Base-by-base conservation (phyloP, 1,284 basidiomycete species). In the Entoloma clypeatum region DNA sequence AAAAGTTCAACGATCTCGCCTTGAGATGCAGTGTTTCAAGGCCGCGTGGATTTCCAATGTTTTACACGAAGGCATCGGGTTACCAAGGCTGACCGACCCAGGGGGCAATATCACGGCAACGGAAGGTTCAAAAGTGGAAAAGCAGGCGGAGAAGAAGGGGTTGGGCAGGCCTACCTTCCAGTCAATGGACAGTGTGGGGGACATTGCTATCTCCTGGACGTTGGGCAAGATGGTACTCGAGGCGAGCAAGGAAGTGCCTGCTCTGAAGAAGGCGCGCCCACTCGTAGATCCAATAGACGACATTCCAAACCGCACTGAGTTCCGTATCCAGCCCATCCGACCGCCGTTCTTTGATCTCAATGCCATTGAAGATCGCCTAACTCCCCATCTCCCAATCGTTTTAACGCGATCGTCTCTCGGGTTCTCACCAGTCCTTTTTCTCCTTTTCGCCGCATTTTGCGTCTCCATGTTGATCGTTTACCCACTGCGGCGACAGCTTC, bases 21-120 rank as follows among this genome's bases (percentile, higher is more conserved):
- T 99, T 46, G 81, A 95, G 66, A 90, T 95, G 86, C 96, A 99
- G 60, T 99, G 96, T 61, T 99, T 99, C 82, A 99, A 99, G 63
- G 92, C 95, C 1, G 94, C 95, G 1, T 99, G 96, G 96, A 79
- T 99, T 44, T 84, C 87, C 43, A 98, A 97, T 57, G 87, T 99
- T 17, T 68, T 99, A 3, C 95, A 99, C 57, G 91, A 97, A 57
- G 96, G 95, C 17, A 86, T 99, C 41, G 93, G 92, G 10, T 80
- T 99, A 58, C 96, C 96, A 8, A 79, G 96, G 22, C 83, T 97
- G 23, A 78, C 91, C 31, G 94, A 97, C 60, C 71, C 76, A 2
- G 86, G 79, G 4, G 92, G 91, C 1, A 86, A 87, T 53, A 61
- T 61, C 22, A 77, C 78, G 23, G 8, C 37, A 1, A 80, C 77